Conservation (phyloP, 2,329 filamentous ascomycete species). For the Passalora sequoiae region DNA sequence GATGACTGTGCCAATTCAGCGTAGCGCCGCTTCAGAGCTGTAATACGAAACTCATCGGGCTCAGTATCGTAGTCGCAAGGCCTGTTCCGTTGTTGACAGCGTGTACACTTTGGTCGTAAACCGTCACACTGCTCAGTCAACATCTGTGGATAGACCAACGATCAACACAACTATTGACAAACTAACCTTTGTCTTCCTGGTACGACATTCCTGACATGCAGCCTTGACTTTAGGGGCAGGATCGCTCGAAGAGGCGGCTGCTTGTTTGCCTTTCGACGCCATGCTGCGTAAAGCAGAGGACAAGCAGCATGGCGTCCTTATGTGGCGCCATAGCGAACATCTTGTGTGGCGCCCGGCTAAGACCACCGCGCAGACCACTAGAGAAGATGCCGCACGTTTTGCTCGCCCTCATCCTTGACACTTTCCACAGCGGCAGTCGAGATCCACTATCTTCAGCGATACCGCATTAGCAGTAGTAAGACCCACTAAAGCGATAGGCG, state of each 20-base stretch:
- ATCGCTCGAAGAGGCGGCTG: background rate
- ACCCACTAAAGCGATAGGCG: too few species aligned
- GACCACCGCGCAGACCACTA: too few species aligned
- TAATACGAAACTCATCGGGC: constrained; percentile 13
- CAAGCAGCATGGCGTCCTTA: background rate
- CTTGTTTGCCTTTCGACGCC: constrained; percentile 2
- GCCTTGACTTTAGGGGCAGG: constrained; percentile 10
- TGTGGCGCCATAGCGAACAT: background rate
- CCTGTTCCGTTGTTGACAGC: constrained; percentile 4
- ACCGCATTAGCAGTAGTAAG: too few species aligned
- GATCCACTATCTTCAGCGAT: too few species aligned
- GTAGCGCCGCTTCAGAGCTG: constrained; percentile 9
- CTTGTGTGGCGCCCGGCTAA: too few species aligned
- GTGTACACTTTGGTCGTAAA: constrained; percentile 8
- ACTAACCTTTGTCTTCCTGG: constrained; percentile 13
- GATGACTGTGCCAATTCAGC: constrained; percentile 7
- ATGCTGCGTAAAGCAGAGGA: background rate
- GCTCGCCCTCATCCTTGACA: too few species aligned
- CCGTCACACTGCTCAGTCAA: constrained; percentile 10
- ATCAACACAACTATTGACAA: background rate
- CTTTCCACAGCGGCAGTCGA: too few species aligned
- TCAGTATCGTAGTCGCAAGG: constrained; percentile 13
- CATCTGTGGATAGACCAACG: background rate
- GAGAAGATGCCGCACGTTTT: background rate
- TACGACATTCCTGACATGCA: constrained; percentile 13